These are phyloP conservation scores for Phytophthora podocarpi DNA, from an alignment of 352 stramenopile species.

Conservation along the genomic window DNA sequence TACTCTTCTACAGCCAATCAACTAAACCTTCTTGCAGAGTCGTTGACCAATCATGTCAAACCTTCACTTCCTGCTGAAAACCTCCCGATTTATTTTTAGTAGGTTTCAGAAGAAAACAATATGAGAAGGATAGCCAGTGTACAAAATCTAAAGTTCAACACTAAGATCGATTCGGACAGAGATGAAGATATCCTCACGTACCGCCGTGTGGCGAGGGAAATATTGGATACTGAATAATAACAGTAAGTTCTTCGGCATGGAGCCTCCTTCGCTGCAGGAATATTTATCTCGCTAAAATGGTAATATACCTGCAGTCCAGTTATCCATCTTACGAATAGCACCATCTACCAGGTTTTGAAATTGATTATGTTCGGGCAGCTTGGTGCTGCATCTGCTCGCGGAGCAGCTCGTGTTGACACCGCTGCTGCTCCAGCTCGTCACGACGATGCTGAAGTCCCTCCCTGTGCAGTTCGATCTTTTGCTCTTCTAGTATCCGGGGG, in stretches of 20 bases:
- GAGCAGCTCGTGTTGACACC: not conserved
- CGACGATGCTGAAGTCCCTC: not conserved
- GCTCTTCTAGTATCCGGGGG: not conserved
- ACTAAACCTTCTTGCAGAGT: no score
- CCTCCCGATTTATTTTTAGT: no score
- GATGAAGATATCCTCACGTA: not conserved
- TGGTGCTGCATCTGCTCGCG: slow-evolving; percentile 4
- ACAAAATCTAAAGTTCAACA: no score
- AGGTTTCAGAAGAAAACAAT: no score
- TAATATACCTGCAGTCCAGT: not conserved
- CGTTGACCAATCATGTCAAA: no score
- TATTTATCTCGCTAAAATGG: not conserved
- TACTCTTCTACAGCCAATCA: no score
- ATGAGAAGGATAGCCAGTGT: no score
- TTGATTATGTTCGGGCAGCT: not conserved
- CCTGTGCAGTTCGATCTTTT: not conserved
- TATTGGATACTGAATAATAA: slow-evolving; percentile 2
- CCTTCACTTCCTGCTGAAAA: no score
- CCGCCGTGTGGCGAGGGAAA: not conserved
- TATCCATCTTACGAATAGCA: not conserved
- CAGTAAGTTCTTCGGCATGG: not conserved
- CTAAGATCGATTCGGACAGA: not conserved
- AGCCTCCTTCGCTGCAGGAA: not conserved
- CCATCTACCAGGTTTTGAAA: not conserved
- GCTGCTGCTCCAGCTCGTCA: not conserved